Base-by-base conservation (phyloP, 1,284 basidiomycete genomes). In the Pholiota adiposa region DNA sequence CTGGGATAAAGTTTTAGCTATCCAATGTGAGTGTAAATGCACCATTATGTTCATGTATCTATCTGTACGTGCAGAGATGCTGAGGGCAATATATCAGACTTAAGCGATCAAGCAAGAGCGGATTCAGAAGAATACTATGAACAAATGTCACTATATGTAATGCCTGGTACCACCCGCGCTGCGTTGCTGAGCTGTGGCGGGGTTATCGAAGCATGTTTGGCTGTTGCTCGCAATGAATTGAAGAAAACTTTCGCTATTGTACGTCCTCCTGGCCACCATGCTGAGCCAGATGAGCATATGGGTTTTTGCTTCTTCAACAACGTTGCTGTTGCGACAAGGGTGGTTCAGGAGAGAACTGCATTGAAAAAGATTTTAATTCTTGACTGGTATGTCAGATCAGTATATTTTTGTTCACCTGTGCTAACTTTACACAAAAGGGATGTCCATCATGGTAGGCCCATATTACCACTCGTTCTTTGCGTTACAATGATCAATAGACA, bases 271-370 rank as follows among this genome's bases (percentile, higher is more conserved):
- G 97, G 97, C 0, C 97, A 99, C 73, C 97, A 99, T 69, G 97
- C 97, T 18, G 97, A 99, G 74, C 97, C 97, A 1, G 91, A 97
- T 65, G 92, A 96, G 72, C 93, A 95, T 69, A 98, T 98, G 93
- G 97, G 97, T 0, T 99, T 99, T 75, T 99, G 97, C 76, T 96
- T 99, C 79, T 98, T 95, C 80, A 99, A 99, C 76, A 99, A 99
- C 69, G 96, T 97, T 19, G 92, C 97, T 1, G 92, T 99, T 5
- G 96, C 96, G 1, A 85, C 93, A 48, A 87, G 84, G 73, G 96
- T 92, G 34, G 85, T 89, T 29, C 93, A 90, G 69, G 80, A 89
- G 61, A 70, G 82, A 44, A 91, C 90, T 0, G 71, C 84, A 2
- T 77, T 91, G 55, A 92, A 88, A 71, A 93, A 86, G 69, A 88